phyloP scores from a whole-genome alignment of 2,329 filamentous ascomycete genomes.

The Cladophialophora chaetospira region DNA sequence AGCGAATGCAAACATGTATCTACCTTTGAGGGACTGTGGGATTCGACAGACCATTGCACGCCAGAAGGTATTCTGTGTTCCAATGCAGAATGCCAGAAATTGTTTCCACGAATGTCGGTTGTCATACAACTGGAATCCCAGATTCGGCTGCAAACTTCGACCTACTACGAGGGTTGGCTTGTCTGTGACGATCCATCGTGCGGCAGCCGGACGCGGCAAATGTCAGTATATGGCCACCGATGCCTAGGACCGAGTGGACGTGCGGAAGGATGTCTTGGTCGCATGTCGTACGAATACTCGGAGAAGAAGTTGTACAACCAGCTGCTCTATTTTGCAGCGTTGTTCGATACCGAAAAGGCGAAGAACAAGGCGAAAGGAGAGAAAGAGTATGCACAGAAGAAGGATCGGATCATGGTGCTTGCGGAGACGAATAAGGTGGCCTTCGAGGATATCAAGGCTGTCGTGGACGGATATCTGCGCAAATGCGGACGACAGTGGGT shows the following conservation, averaged over 20 bases:
- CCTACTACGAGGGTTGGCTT: constrained; percentile 92
- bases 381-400: constrained; percentile 57
- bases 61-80: constrained; percentile 75
- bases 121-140: constrained; percentile 86
- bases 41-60: constrained; percentile 62
- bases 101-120: constrained; percentile 70
- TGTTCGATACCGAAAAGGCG: constrained; percentile 90
- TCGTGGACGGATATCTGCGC: constrained; percentile 81
- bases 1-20: constrained; percentile 73
- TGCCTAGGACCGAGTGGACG: constrained; percentile 87
- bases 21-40: constrained; percentile 73
- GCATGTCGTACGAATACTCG: constrained; percentile 82
- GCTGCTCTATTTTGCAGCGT: constrained; percentile 77
- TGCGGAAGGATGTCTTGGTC: constrained; percentile 78
- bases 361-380: constrained; percentile 54
- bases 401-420: constrained; percentile 68
- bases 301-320: constrained; percentile 96
- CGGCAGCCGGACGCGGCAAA: constrained; percentile 82
- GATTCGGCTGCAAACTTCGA: constrained; percentile 73
- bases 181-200: constrained; percentile 88
- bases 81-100: constrained; percentile 61
- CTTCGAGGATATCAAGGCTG: constrained; percentile 73
- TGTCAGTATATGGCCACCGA: constrained; percentile 87
- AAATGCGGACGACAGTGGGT: constrained; percentile 93
- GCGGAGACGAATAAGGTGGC: constrained; percentile 79